Evolutionary conservation across 2,329 filamentous ascomycete genomes (phyloP).

Genomic region (Tolypocladium cylindrosporum): DNA sequence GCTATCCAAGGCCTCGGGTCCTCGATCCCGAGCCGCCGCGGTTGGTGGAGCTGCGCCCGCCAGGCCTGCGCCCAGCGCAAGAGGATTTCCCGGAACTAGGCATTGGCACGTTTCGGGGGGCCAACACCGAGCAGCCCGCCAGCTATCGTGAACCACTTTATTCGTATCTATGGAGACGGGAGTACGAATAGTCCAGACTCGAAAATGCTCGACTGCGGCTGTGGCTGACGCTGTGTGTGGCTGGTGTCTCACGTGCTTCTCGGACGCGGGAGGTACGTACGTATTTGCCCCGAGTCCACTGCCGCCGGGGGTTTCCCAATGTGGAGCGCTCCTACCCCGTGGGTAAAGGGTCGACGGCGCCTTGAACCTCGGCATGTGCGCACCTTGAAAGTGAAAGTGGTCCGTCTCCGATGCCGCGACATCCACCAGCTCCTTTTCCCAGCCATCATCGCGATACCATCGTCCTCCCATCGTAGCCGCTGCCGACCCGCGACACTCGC

Average conservation of each 20-base stretch:
- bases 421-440: not conserved
- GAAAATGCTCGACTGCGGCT: no score
- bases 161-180: no score
- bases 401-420: not conserved
- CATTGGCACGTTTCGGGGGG: not conserved
- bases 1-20: conserved; percentile 5
- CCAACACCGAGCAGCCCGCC: not conserved
- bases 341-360: not conserved
- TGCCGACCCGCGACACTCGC: not conserved
- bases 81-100: conserved; percentile 23
- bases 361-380: conserved; percentile 4
- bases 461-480: not conserved
- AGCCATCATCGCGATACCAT: not conserved
- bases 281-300: not conserved
- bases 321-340: not conserved
- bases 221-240: no score
- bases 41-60: not conserved
- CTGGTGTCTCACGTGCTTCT: no score
- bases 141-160: not conserved
- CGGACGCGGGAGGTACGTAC: not conserved
- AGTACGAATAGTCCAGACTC: no score
- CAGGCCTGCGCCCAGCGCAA: conserved; percentile 8
- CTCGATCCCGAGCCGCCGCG: not conserved
- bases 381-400: not conserved
- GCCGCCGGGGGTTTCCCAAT: not conserved